These are phyloP conservation scores for Chaetomiaceae sp. DNA, from an alignment of 2,329 filamentous ascomycete genomes.

Conservation along the genomic window DNA sequence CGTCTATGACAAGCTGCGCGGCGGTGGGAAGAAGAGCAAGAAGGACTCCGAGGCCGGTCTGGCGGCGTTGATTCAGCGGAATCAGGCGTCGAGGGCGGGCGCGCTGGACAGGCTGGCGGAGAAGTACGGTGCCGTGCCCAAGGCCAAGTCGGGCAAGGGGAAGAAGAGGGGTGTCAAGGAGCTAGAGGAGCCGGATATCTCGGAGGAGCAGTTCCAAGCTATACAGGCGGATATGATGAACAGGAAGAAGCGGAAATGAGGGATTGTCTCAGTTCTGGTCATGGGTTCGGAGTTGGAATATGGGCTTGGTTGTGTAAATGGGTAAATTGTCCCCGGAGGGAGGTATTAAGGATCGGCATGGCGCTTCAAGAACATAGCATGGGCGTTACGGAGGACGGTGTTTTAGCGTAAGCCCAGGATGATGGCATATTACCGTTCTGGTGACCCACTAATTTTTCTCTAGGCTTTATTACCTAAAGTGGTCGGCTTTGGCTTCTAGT, in stretches of 20 bases:
- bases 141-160: conserved; percentile 43
- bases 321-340: no score
- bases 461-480: no score
- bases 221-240: conserved; percentile 48
- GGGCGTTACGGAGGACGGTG: no score
- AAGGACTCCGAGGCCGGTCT: conserved; percentile 50
- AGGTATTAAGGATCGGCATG: not conserved
- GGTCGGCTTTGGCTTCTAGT: no score
- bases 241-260: conserved; percentile 20
- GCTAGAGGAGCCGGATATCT: conserved; percentile 58
- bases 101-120: conserved; percentile 73
- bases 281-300: not conserved
- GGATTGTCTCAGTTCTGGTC: no score
- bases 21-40: conserved; percentile 36
- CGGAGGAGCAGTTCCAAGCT: conserved; percentile 58
- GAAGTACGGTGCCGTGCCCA: conserved; percentile 57
- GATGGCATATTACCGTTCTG: no score
- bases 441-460: no score
- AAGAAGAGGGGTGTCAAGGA: conserved; percentile 49
- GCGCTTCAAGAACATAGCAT: no score
- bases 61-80: conserved; percentile 69
- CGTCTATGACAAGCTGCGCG: conserved; percentile 66
- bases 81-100: conserved; percentile 59
- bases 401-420: not conserved
- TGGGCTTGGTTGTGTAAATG: no score